A percentile compares a stretch with the other conserved stretches of the same genome.
Evolutionary conservation across 768 basidiomycete species (phyloP).

Genomic region (Ramaria sp.): DNA sequence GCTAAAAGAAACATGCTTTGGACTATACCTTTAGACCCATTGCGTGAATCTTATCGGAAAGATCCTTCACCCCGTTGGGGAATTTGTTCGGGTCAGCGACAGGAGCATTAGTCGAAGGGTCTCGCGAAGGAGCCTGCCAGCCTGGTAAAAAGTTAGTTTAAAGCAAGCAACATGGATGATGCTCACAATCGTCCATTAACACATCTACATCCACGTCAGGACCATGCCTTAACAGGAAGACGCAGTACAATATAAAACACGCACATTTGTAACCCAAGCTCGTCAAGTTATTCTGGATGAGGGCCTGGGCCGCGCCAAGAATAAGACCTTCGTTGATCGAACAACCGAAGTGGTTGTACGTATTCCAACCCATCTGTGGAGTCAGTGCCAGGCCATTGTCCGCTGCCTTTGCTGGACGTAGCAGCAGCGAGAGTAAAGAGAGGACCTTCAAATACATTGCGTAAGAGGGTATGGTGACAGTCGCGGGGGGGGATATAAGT

Average conservation of each 20-base stretch:
- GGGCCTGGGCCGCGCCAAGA: slow-evolving; percentile 21
- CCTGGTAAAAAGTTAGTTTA: slow-evolving; percentile 11
- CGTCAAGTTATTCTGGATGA: slow-evolving; percentile 23
- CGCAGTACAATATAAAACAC: background rate
- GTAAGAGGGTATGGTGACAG: too few relatives aligned
- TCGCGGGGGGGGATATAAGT: too few relatives aligned
- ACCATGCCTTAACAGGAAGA: background rate
- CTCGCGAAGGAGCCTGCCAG: slow-evolving; percentile 23
- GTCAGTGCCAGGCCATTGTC: slow-evolving; percentile 23
- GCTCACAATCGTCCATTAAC: slow-evolving; percentile 28
- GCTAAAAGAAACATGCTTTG: background rate
- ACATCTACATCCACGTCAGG: slow-evolving; percentile 19
- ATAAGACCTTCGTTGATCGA: slow-evolving; percentile 26
- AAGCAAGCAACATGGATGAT: too few relatives aligned
- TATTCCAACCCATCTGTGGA: slow-evolving; percentile 30
- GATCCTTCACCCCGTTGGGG: slow-evolving; percentile 20
- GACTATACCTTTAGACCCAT: slow-evolving; percentile 22
- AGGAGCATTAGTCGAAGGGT: slow-evolving; percentile 20
- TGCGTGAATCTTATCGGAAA: slow-evolving; percentile 23
- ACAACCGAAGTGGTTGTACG: slow-evolving; percentile 30
- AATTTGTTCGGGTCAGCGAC: slow-evolving; percentile 22
- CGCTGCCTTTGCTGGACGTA: background rate
- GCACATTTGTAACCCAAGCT: slow-evolving; percentile 28
- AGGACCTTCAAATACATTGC: background rate
- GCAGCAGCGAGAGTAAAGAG: background rate